These are phyloP conservation scores for Crithidia bombi DNA, from an alignment of 208 protist genomes.

Conservation along the genomic window DNA sequence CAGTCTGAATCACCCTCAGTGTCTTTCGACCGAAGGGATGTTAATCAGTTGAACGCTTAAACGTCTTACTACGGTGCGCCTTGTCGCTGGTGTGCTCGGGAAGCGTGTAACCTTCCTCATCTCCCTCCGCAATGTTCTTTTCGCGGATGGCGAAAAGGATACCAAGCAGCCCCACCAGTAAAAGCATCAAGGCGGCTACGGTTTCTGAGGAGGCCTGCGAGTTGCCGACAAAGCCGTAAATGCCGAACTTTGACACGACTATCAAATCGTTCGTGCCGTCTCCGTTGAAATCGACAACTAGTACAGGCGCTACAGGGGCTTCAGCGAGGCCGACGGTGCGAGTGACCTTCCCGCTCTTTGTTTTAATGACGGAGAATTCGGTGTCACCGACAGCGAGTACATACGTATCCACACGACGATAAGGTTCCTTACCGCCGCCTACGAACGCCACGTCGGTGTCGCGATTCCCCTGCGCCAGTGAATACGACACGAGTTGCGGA, in stretches of 20 bases:
- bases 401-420: conserved; percentile 69
- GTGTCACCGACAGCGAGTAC: conserved; percentile 82
- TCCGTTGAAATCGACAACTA: conserved; percentile 88
- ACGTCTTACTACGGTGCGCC: conserved; percentile 21
- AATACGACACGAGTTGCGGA: conserved; percentile 79
- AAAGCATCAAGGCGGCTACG: conserved; percentile 69
- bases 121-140: conserved; percentile 35
- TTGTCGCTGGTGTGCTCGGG: conserved; percentile 35
- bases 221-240: conserved; percentile 77
- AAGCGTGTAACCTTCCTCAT: conserved; percentile 40
- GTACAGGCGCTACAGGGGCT: conserved; percentile 69
- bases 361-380: conserved; percentile 64
- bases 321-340: conserved; percentile 54
- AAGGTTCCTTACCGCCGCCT: conserved; percentile 46
- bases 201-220: conserved; percentile 73
- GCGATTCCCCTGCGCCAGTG: conserved; percentile 50
- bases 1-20: no score
- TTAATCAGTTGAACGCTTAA: conserved; percentile 54
- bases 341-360: conserved; percentile 66
- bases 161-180: conserved; percentile 73
- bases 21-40: background rate
- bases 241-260: conserved; percentile 56
- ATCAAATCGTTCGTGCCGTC: conserved; percentile 90
- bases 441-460: conserved; percentile 60
- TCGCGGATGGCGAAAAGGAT: conserved; percentile 63